These are phyloP conservation scores for Mollisia scopiformis DNA, from an alignment of 2,329 filamentous ascomycete genomes.

Conservation along the genomic window DNA sequence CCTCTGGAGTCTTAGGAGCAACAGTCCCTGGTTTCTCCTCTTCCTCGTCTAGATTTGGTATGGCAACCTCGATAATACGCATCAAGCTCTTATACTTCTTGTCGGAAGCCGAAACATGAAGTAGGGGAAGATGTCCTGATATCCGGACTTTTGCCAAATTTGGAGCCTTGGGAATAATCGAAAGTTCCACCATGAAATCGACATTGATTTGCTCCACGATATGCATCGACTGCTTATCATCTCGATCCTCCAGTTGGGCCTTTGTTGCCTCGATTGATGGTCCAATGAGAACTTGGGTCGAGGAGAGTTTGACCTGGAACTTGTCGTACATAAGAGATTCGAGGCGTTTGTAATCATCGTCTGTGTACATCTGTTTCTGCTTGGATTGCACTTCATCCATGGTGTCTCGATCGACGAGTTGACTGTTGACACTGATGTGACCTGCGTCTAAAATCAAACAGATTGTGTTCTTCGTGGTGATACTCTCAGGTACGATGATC, in stretches of 20 bases:
- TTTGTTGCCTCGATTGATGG: constrained; percentile 91
- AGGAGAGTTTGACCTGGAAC: constrained; percentile 89
- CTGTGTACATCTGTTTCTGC: constrained; percentile 83
- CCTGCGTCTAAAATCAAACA: constrained; percentile 96
- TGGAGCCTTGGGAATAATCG: constrained; percentile 93
- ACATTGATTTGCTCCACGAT: constrained; percentile 97
- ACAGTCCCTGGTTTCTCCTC: constrained; percentile 33
- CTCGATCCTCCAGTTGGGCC: constrained; percentile 71
- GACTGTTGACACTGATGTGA: constrained; percentile 91
- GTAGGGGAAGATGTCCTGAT: constrained; percentile 86
- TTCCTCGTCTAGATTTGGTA: constrained; percentile 75
- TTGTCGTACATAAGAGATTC: constrained; percentile 98
- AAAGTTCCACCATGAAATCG: constrained; percentile 93
- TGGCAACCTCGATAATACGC: constrained; percentile 92
- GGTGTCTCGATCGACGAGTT: constrained; percentile 90
- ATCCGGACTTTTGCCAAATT: constrained; percentile 91
- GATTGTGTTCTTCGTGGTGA: constrained; percentile 77
- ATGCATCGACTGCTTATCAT: constrained; percentile 74
- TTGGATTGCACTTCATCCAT: constrained; percentile 90
- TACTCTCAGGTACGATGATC: constrained; percentile 94
- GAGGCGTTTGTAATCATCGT: constrained; percentile 84
- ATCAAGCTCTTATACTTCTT: constrained; percentile 97
- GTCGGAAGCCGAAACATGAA: constrained; percentile 92
- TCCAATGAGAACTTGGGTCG: constrained; percentile 93
- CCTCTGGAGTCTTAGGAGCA: constrained; percentile 1